These are phyloP conservation scores for Mycena alexandri DNA, from an alignment of 768 basidiomycete genomes.

Conservation along the genomic window DNA sequence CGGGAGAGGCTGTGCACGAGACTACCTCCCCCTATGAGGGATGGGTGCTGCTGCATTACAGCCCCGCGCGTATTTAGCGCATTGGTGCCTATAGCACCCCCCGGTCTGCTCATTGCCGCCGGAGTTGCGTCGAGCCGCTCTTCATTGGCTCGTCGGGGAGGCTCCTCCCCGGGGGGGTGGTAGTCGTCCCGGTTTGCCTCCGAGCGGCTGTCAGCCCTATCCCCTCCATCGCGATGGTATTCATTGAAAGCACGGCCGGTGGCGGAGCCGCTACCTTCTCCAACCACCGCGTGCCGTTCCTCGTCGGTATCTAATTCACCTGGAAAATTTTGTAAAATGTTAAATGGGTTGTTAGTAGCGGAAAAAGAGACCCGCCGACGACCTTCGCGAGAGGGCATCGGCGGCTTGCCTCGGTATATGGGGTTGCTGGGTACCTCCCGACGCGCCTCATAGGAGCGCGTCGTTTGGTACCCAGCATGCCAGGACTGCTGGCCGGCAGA, in stretches of 20 bases:
- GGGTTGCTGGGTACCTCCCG: background rate
- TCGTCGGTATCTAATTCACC: background rate
- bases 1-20: too few species aligned
- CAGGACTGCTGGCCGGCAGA: constrained; percentile 19
- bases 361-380: constrained; percentile 14
- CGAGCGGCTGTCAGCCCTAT: background rate
- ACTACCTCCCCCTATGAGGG: background rate
- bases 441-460: constrained; percentile 2
- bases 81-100: constrained; percentile 2
- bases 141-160: constrained; percentile 11
- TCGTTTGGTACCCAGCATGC: background rate
- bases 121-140: constrained; percentile 15
- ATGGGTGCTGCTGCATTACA: background rate
- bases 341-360: background rate
- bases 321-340: background rate
- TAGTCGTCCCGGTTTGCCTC: constrained; percentile 17
- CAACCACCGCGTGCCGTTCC: background rate
- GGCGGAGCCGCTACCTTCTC: constrained; percentile 13
- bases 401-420: background rate
- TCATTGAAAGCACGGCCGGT: constrained; percentile 3
- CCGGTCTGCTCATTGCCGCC: constrained; percentile 6
- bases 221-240: constrained; percentile 1
- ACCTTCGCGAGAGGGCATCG: constrained; percentile 13
- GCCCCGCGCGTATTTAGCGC: constrained; percentile 8
- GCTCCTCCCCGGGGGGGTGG: background rate